Conservation (phyloP, 2,329 filamentous ascomycete species). For the Fusarium sp. region DNA sequence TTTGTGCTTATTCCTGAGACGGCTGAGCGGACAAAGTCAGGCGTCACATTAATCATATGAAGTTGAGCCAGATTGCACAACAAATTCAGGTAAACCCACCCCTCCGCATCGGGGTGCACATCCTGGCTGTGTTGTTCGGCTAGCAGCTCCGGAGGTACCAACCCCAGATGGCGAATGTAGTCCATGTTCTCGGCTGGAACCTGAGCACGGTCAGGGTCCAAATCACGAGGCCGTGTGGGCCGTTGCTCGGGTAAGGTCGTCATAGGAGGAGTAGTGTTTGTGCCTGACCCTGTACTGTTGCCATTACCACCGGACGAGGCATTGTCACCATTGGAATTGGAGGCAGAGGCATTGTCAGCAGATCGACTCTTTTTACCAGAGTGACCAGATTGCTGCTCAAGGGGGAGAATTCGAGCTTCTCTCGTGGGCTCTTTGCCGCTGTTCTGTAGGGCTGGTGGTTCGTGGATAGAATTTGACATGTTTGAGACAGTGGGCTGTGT, state of each 20-base stretch:
- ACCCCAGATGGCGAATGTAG: slow-evolving; percentile 79
- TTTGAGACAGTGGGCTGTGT: slow-evolving; percentile 35
- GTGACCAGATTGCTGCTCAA: slow-evolving; percentile 41
- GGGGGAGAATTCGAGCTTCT: slow-evolving; percentile 59
- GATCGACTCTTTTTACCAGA: slow-evolving; percentile 53
- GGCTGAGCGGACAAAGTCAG: slow-evolving; percentile 78
- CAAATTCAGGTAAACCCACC: slow-evolving; percentile 86
- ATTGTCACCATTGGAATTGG: slow-evolving; percentile 60
- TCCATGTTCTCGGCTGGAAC: slow-evolving; percentile 80
- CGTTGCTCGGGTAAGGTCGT: slow-evolving; percentile 70
- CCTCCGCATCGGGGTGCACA: slow-evolving; percentile 70
- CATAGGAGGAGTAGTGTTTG: slow-evolving; percentile 54
- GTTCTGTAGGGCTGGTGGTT: slow-evolving; percentile 41
- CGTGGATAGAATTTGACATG: slow-evolving; percentile 45
- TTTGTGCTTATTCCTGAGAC: slow-evolving; percentile 75
- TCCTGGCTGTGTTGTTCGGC: slow-evolving; percentile 55
- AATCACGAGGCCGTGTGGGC: slow-evolving; percentile 77
- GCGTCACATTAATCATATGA: slow-evolving; percentile 84
- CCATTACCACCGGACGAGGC: slow-evolving; percentile 54
- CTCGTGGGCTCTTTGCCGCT: slow-evolving; percentile 48
- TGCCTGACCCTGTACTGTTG: slow-evolving; percentile 44
- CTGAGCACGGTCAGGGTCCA: slow-evolving; percentile 82
- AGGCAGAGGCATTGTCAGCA: slow-evolving; percentile 55
- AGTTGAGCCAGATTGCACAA: slow-evolving; percentile 84
- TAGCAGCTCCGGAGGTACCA: slow-evolving; percentile 66